Evolutionary conservation across 2,329 filamentous ascomycete species (phyloP).

Genomic region (Alternaria sp.): DNA sequence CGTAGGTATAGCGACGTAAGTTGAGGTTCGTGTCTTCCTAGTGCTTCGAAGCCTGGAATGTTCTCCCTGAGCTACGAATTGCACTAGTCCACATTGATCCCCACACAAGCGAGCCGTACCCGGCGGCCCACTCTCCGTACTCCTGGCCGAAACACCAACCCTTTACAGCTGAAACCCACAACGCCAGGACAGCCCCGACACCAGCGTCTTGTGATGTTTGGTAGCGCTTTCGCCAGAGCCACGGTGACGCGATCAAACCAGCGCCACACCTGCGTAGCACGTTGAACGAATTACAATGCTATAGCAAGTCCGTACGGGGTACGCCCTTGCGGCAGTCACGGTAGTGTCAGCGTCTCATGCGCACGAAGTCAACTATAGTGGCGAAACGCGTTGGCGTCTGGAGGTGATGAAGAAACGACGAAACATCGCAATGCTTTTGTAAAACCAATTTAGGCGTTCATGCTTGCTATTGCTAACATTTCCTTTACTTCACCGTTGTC

Average conservation of each 20-base stretch:
- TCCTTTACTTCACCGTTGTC: constrained; percentile 9
- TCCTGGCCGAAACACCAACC: constrained; percentile 28
- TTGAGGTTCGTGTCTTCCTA: not conserved
- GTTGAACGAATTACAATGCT: constrained; percentile 15
- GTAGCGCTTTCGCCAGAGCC: constrained; percentile 5
- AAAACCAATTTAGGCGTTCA: constrained; percentile 10
- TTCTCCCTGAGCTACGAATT: not conserved
- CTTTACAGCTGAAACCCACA: constrained; percentile 29
- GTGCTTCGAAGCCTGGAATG: not conserved
- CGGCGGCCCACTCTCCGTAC: constrained; percentile 1
- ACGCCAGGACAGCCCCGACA: constrained; percentile 33
- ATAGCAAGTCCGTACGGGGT: not conserved
- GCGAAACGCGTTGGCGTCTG: constrained; percentile 27
- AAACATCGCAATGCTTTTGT: constrained; percentile 19
- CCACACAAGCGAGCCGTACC: not conserved
- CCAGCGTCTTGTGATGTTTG: constrained; percentile 32
- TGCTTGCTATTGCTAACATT: not conserved
- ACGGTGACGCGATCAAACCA: constrained; percentile 13
- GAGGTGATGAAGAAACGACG: constrained; percentile 2
- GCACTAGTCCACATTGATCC: not conserved
- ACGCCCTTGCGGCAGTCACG: constrained; percentile 6
- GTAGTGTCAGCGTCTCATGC: constrained; percentile 12
- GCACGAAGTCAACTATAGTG: constrained; percentile 13
- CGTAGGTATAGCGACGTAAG: not conserved
- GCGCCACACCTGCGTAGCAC: not conserved